Evolutionary conservation across 495 filamentous ascomycete species (phyloP).

Genomic region (Xylaria grammica): DNA sequence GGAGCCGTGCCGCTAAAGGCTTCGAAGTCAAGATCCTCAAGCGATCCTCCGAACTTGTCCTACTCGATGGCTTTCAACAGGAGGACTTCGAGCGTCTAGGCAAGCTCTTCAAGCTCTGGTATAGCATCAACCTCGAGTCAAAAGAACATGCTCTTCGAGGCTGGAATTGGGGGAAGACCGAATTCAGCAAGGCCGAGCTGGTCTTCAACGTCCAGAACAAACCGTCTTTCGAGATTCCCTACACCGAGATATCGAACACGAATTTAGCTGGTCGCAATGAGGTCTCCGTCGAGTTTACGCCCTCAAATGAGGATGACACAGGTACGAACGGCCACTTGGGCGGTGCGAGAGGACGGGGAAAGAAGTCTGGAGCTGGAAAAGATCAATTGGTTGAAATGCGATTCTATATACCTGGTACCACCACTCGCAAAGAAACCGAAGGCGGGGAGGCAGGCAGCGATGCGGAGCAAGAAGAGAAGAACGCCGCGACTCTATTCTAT

Average conservation of each 20-base stretch:
- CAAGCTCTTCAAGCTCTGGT: constrained; percentile 96
- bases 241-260: constrained; percentile 96
- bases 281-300: constrained; percentile 90
- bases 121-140: constrained; percentile 87
- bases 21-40: constrained; percentile 91
- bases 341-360: constrained; percentile 78
- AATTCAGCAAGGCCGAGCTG: constrained; percentile 94
- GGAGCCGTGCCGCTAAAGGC: constrained; percentile 91
- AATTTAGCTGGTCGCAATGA: constrained; percentile 98
- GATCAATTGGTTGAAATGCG: constrained; percentile 98
- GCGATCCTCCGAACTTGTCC: constrained; percentile 81
- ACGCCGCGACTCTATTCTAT: constrained; percentile 93
- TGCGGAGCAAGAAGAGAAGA: constrained; percentile 81
- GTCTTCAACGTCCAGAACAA: constrained; percentile 96
- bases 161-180: constrained; percentile 99
- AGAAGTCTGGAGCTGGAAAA: constrained; percentile 83
- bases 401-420: constrained; percentile 96
- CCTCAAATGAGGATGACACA: constrained; percentile 70
- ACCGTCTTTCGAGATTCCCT: constrained; percentile 96
- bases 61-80: constrained; percentile 92
- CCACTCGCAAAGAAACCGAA: constrained; percentile 82
- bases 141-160: constrained; percentile 94
- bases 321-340: constrained; percentile 76
- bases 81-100: constrained; percentile 91
- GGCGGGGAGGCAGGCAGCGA: constrained; percentile 71